Evolutionary conservation across 495 filamentous ascomycete genomes (phyloP).

Genomic region (Podospora tetraspora): DNA sequence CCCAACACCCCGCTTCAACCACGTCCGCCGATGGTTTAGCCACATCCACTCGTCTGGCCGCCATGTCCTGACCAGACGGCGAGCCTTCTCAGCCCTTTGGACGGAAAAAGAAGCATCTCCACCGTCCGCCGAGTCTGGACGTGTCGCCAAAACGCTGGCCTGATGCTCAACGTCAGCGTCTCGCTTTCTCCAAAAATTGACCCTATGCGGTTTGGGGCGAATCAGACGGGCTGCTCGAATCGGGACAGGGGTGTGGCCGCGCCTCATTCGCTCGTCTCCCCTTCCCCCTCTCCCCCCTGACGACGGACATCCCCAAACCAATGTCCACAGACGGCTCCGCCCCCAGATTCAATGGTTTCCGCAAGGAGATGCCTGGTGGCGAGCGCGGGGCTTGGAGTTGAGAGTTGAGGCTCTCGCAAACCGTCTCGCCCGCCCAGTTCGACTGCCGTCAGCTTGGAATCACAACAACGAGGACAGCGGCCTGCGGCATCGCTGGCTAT

Average conservation of each 20-base stretch:
- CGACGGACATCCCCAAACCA: slow-evolving; percentile 33
- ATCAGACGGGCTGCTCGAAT: slow-evolving; percentile 1
- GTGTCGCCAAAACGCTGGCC: not conserved
- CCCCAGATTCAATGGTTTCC: slow-evolving; percentile 6
- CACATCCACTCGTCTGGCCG: not conserved
- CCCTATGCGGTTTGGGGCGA: slow-evolving; percentile 1
- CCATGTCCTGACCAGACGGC: not conserved
- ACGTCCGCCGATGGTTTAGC: not conserved
- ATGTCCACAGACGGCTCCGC: slow-evolving; percentile 22
- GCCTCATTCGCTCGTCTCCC: slow-evolving; percentile 15
- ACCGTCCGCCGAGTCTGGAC: not conserved
- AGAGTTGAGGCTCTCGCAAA: not conserved
- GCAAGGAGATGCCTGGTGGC: slow-evolving; percentile 6
- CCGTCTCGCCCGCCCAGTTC: not conserved
- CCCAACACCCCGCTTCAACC: not conserved
- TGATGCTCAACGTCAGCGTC: not conserved
- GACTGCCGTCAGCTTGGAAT: not conserved
- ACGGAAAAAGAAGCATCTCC: not conserved
- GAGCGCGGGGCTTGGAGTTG: not conserved
- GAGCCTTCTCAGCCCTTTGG: not conserved
- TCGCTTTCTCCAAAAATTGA: not conserved
- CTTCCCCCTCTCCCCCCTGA: slow-evolving; percentile 2
- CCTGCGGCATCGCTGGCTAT: not conserved
- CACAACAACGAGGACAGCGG: not conserved
- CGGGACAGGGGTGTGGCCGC: not conserved